Conservation (phyloP, 495 filamentous ascomycete genomes). For the Aspergillus haitiensis region DNA sequence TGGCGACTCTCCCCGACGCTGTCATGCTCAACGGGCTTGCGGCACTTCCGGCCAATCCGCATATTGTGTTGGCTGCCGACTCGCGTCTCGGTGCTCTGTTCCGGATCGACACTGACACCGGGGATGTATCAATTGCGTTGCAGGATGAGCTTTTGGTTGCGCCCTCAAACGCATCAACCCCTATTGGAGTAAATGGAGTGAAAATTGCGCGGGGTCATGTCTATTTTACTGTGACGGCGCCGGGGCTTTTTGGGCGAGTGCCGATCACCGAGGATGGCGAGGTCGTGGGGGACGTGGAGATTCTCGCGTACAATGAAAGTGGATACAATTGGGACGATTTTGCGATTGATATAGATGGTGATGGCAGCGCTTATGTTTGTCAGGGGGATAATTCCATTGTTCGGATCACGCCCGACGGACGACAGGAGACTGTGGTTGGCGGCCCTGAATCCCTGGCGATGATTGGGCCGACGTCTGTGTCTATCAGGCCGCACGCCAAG, state of each 20-base stretch:
- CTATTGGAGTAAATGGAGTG: slow-evolving; percentile 48
- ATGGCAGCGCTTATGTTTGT: slow-evolving; percentile 29
- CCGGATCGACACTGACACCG: slow-evolving; percentile 39
- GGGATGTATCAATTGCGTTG: slow-evolving; percentile 34
- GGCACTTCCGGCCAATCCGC: slow-evolving; percentile 22
- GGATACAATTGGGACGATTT: too few relatives aligned
- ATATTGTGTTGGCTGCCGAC: slow-evolving; percentile 37
- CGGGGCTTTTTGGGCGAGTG: slow-evolving; percentile 34
- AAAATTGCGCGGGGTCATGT: slow-evolving; percentile 28
- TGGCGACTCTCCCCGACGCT: slow-evolving; percentile 34
- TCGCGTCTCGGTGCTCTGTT: slow-evolving; percentile 43
- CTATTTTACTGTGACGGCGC: slow-evolving; percentile 47
- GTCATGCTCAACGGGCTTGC: slow-evolving; percentile 44
- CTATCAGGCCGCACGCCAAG: slow-evolving; percentile 13
- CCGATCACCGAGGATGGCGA: slow-evolving; percentile 30
- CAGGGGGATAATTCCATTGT: slow-evolving; percentile 27
- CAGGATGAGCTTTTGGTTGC: slow-evolving; percentile 22
- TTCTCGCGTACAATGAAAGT: slow-evolving; percentile 22
- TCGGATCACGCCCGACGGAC: slow-evolving; percentile 27
- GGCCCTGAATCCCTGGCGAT: neutral
- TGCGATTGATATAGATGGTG: slow-evolving; percentile 16
- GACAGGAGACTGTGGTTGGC: slow-evolving; percentile 28
- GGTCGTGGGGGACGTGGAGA: slow-evolving; percentile 21
- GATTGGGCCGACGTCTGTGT: slow-evolving; percentile 27
- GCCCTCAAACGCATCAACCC: slow-evolving; percentile 15